Evolutionary conservation across 805 yeast species (phyloP), one percentile per base, ranked within the genome.

Genomic region (Metschnikowia cerradonensis): DNA sequence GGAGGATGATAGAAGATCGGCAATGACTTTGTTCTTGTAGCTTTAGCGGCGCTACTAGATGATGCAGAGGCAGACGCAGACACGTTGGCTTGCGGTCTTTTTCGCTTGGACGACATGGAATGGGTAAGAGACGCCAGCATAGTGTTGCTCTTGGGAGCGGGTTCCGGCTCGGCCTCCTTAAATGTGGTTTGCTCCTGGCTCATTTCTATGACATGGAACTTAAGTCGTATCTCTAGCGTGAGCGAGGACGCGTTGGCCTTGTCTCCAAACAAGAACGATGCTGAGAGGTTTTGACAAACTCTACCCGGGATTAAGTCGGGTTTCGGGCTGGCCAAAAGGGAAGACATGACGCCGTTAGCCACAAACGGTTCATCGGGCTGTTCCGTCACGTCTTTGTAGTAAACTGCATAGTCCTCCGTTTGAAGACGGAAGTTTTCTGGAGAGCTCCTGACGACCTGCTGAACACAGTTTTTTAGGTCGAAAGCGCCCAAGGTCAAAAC

Each of bases 231-330:
- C 63, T 83, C 88, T 46, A 83, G 64, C 2, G 86, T 83, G 52
- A 80, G 77, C 1, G 75, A 65, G 11, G 78, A 66, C 6, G 57
- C 37, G 57, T 64, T 59, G 51, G 67, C 64, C 55, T 60, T 71
- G 65, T 67, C 74, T 20, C 68, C 68, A 47, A 64, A 64, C 47
- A 64, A 53, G 45, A 60, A 69, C 58, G 80, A 64, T 44, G 79
- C 76, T 30, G 81, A 73, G 47, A 83, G 71, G 59, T 78, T 82
- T 49, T 80, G 80, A 57, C 86, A 81, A 34, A 83, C 82, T 49
- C 85, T 74, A 11, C 85, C 80, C 4, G 84, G 73, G 4, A 76
- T 69, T 22, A 59, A 53, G 45, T 60, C 61, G 20, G 57, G 58
- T 36, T 66, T 62, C 4, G 67, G 48, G 33, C 66, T 54, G 26